These are phyloP conservation scores for Colletotrichum cereale DNA, from an alignment of 2,329 filamentous ascomycete species.

Conservation along the genomic window DNA sequence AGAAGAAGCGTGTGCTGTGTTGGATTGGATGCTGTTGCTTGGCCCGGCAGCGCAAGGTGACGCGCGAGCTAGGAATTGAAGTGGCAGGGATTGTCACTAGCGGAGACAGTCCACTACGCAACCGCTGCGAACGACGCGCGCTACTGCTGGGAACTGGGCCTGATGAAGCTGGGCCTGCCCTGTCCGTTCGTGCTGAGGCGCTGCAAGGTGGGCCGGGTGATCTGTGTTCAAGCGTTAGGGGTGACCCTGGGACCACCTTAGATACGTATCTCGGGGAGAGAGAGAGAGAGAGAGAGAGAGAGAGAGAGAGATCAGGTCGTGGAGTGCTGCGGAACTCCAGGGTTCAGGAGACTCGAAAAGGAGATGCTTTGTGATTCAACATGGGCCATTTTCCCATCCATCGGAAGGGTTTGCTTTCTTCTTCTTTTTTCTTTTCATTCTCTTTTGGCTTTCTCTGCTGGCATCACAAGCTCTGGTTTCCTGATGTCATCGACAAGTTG, in stretches of 20 bases:
- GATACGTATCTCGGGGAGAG: background rate
- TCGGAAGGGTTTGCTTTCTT: background rate
- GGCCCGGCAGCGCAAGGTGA: conserved; percentile 30
- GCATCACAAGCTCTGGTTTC: background rate
- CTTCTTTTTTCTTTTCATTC: background rate
- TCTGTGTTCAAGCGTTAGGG: conserved; percentile 18
- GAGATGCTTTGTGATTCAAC: background rate
- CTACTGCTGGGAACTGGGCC: conserved; percentile 6
- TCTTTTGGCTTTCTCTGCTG: background rate
- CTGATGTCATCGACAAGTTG: background rate
- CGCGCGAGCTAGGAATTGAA: conserved; percentile 35
- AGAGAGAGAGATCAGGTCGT: background rate
- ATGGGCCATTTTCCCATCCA: background rate
- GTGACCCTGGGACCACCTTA: conserved; percentile 25
- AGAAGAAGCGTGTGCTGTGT: conserved; percentile 21
- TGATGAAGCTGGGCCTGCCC: background rate
- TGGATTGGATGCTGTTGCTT: conserved; percentile 35
- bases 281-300: background rate
- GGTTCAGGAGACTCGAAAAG: background rate
- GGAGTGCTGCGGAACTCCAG: background rate
- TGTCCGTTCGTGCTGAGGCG: conserved; percentile 9
- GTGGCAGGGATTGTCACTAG: conserved; percentile 31
- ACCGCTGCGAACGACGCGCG: conserved; percentile 25
- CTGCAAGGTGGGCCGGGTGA: conserved; percentile 23
- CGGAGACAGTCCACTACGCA: conserved; percentile 23